Base-by-base conservation (phyloP, 371 early-diverging fungal genomes). In the Dichotomocladium elegans region DNA sequence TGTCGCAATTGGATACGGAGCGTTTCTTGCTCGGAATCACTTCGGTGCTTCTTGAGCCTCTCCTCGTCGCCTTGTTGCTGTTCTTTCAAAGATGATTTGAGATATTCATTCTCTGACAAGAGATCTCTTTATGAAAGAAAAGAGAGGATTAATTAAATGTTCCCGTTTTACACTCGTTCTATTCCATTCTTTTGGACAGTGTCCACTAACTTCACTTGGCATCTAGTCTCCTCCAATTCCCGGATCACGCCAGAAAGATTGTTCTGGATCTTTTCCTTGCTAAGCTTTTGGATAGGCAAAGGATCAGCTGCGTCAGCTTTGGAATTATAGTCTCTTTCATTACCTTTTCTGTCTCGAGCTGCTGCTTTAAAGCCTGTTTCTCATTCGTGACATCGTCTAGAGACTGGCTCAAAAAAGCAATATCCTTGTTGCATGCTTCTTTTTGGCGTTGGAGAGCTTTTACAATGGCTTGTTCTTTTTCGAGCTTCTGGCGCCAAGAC, bases 391-490 rank as follows among this genome's bases (percentile, higher is more conserved):
- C 31, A 9, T 52, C 57, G 45, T 73, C 73, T 4, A 63, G 53
- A 0, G 55, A 64, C 37, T 64, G 66, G 34, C 65, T 62, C 2
- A 73, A 44, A 30, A 64, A 73, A 19, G 58, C 22, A 14, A 73
- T 58, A 31, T 73, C 73, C 44, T 63, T 66, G 27, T 64, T 64
- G 35, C 52, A 64, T 5, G 73, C 73, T 66, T 73, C 70, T 73
- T 73, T 73, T 30, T 73, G 73, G 14, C 64, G 58, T 40, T 73
- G 73, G 27, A 73, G 59, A 47, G 65, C 66, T 28, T 64, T 62
- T 4, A 67, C 64, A 3, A 66, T 60, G 19, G 70, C 67, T 11
- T 59, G 58, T 54, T 73, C 73, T 46, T 64, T 68, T 22, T 72
- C 73, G 21, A 72, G 55, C 21, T 57, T 46, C 8, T 22, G 28